Conservation (phyloP, 768 basidiomycete genomes). For the Filobasidium floriforme region DNA sequence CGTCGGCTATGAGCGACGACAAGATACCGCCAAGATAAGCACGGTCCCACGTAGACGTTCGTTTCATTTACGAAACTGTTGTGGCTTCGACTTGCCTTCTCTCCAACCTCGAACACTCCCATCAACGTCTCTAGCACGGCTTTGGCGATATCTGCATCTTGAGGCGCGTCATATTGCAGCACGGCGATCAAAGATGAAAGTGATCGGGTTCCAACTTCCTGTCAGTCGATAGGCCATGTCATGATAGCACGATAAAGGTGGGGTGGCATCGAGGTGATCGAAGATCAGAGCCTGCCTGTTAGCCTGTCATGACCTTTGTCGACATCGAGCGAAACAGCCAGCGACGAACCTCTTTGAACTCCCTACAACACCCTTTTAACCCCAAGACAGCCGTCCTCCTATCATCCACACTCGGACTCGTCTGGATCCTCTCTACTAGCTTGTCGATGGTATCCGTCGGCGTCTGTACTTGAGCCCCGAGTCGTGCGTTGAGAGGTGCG, state of each 20-base stretch:
- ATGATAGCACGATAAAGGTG: neutral
- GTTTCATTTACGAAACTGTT: neutral
- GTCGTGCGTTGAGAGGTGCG: conserved; percentile 39
- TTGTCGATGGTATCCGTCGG: conserved; percentile 75
- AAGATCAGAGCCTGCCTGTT: no score
- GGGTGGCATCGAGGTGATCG: no score
- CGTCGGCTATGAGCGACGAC: conserved; percentile 29
- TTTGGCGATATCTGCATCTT: conserved; percentile 86
- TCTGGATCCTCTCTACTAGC: conserved; percentile 80
- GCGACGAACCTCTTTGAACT: conserved; percentile 58
- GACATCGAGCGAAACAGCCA: conserved; percentile 25
- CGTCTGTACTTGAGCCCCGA: conserved; percentile 54
- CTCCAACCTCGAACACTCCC: conserved; percentile 68
- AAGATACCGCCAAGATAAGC: neutral
- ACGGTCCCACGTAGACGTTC: neutral
- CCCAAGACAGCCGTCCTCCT: conserved; percentile 86
- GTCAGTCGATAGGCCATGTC: neutral
- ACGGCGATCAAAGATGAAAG: conserved; percentile 71
- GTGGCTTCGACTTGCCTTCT: conserved; percentile 41
- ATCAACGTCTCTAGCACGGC: conserved; percentile 84
- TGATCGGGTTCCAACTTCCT: conserved; percentile 72
- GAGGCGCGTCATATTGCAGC: conserved; percentile 75
- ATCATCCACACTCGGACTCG: conserved; percentile 82
- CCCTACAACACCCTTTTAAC: conserved; percentile 82
- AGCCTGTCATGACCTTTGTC: neutral